Conservation (phyloP, 257 asterid genomes). For the Salvia miltiorrhiza region DNA sequence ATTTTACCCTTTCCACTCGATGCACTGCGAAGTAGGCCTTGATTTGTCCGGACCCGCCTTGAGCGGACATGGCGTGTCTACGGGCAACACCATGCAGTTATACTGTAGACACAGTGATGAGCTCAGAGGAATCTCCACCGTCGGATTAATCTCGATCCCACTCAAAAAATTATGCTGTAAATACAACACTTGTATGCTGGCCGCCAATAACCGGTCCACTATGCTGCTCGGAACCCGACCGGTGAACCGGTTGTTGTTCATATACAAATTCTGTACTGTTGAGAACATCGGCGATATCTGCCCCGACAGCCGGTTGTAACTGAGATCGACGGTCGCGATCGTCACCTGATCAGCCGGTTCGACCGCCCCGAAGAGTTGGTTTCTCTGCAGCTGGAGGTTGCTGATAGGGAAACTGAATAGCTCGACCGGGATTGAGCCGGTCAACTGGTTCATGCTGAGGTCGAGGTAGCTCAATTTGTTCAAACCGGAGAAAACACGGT, state of each 20-base stretch:
- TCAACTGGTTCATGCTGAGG: conserved; percentile 70
- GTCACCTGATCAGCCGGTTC: conserved; percentile 50
- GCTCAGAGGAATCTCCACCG: conserved; percentile 76
- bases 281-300: conserved; percentile 66
- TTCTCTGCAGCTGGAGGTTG: conserved; percentile 75
- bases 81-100: conserved; percentile 89
- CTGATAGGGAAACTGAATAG: conserved; percentile 56
- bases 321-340: conserved; percentile 71
- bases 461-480: conserved; percentile 60
- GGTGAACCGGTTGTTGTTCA: conserved; percentile 89
- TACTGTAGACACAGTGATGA: conserved; percentile 88
- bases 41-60: conserved; percentile 79
- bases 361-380: conserved; percentile 64
- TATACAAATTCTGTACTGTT: conserved; percentile 68
- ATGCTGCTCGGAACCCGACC: conserved; percentile 71
- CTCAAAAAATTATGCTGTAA: conserved; percentile 85
- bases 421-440: conserved; percentile 56
- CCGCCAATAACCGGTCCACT: conserved; percentile 74
- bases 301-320: conserved; percentile 78
- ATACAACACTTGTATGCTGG: conserved; percentile 57
- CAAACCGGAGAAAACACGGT: conserved; percentile 38
- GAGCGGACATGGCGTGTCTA: conserved; percentile 79
- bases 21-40: conserved; percentile 82
- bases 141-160: conserved; percentile 73
- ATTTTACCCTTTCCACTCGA: conserved; percentile 63